These are phyloP conservation scores for Vigna hirtella DNA, from an alignment of 306 rosid species.

Conservation along the genomic window DNA sequence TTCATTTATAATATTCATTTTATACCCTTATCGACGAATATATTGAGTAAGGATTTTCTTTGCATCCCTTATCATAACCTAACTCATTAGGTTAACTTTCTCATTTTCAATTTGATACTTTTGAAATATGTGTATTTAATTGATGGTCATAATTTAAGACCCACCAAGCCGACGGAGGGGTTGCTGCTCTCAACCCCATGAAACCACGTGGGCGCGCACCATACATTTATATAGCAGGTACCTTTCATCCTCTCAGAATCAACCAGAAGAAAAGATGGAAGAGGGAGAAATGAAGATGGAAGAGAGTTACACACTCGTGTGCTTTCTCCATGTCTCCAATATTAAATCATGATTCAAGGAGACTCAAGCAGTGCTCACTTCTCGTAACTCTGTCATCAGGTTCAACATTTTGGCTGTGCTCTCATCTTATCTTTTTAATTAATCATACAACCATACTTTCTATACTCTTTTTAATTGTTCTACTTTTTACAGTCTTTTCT, in stretches of 20 bases:
- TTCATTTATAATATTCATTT: no score
- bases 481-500: no score
- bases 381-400: constrained; percentile 57
- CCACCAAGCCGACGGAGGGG: neutral
- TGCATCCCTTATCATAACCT: neutral
- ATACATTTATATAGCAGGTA: neutral
- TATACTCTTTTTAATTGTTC: neutral
- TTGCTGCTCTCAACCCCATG: neutral
- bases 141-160: neutral
- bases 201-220: neutral
- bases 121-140: neutral
- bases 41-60: no score
- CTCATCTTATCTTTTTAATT: neutral
- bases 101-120: neutral
- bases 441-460: neutral
- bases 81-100: neutral
- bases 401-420: constrained; percentile 22
- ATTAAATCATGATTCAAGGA: no score
- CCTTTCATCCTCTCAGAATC: neutral
- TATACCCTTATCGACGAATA: no score
- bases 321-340: neutral
- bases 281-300: neutral
- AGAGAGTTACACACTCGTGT: neutral
- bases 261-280: neutral
- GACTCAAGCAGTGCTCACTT: constrained; percentile 47